Evolutionary conservation across 805 yeast species (phyloP).

Genomic region (Candida saitoana): DNA sequence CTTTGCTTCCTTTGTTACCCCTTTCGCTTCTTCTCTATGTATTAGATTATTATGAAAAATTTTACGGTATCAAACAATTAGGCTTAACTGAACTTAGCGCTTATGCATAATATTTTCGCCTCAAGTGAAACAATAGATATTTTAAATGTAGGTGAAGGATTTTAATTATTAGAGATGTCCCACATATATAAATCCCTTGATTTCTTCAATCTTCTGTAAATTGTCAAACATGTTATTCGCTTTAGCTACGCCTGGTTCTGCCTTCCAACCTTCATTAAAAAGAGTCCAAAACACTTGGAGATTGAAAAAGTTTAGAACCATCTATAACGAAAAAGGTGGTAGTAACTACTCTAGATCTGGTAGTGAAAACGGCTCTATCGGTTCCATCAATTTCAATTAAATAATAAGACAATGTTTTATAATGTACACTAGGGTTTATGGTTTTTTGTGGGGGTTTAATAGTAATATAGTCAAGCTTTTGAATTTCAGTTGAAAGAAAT

Average conservation of each 20-base stretch:
- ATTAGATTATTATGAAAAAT: too few species aligned
- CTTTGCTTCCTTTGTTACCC: too few species aligned
- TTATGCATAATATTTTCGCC: not conserved
- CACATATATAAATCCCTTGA: not conserved
- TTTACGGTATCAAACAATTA: too few species aligned
- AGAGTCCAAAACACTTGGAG: conserved; percentile 34
- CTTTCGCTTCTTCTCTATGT: too few species aligned
- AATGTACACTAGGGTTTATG: not conserved
- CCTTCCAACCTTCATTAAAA: conserved; percentile 33
- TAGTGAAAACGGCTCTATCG: not conserved
- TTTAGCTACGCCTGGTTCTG: conserved; percentile 34
- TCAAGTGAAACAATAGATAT: not conserved
- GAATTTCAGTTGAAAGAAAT: not conserved
- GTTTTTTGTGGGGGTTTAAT: not conserved
- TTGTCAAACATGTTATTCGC: conserved; percentile 12
- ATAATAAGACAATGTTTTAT: not conserved
- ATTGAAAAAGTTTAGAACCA: conserved; percentile 32
- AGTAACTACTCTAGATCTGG: not conserved
- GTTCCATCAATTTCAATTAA: not conserved
- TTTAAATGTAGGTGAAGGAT: not conserved
- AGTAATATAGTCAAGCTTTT: not conserved
- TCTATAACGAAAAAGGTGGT: conserved; percentile 19
- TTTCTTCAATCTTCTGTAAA: not conserved
- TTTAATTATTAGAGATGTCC: too few species aligned
- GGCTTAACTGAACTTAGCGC: too few species aligned